Evolutionary conservation across 2,329 filamentous ascomycete species (phyloP).

Genomic region (Trichoderma oligosporum): DNA sequence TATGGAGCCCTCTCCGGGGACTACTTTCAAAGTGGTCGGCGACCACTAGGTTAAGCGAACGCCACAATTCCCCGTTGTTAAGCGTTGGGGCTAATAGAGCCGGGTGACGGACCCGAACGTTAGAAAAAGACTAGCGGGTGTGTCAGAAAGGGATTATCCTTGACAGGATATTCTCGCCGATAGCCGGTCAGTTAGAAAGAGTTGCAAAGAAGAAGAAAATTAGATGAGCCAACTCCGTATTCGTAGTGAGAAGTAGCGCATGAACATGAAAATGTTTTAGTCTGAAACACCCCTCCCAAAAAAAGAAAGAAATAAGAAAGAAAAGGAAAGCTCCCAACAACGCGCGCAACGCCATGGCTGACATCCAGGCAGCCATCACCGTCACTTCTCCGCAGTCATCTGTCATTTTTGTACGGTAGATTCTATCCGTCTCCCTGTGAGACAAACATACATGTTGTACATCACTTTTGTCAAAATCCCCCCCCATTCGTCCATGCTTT

Average conservation of each 20-base stretch:
- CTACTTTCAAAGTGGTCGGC: slow-evolving; percentile 4
- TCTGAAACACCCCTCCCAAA: slow-evolving; percentile 3
- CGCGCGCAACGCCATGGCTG: too few species aligned
- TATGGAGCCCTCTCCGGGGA: neutral
- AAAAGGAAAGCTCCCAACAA: too few species aligned
- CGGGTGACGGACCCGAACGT: slow-evolving; percentile 11
- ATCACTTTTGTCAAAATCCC: neutral
- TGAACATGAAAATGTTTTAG: slow-evolving; percentile 4
- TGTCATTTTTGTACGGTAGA: slow-evolving; percentile 11
- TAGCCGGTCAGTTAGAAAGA: neutral
- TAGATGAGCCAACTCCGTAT: neutral
- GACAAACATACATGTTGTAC: slow-evolving; percentile 5
- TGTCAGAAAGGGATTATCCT: slow-evolving; percentile 12
- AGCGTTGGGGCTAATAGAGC: slow-evolving; percentile 15
- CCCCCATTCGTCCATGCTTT: neutral
- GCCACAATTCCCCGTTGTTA: slow-evolving; percentile 17
- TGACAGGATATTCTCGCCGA: slow-evolving; percentile 11
- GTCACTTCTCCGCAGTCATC: neutral
- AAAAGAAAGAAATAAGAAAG: too few species aligned
- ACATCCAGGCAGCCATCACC: slow-evolving; percentile 5
- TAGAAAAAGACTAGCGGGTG: slow-evolving; percentile 5
- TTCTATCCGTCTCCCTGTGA: neutral
- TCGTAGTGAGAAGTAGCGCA: neutral
- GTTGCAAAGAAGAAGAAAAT: slow-evolving; percentile 11
- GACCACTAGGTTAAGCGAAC: slow-evolving; percentile 12